Evolutionary conservation across 176 grass and related monocot species (phyloP).

Genomic region (Rhynchospora breviuscula): DNA sequence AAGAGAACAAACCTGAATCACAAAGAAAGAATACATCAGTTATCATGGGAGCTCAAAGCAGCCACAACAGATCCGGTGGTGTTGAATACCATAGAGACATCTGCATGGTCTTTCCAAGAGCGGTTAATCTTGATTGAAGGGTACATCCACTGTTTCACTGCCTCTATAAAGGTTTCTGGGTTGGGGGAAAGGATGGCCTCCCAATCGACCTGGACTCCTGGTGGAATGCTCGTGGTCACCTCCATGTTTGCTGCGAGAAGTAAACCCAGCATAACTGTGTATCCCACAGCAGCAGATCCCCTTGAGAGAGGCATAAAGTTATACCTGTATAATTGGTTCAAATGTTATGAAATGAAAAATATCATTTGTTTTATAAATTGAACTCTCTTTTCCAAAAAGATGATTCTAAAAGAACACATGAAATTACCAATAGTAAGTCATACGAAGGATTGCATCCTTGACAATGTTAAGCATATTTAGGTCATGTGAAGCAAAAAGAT

Average conservation of each 20-base stretch:
- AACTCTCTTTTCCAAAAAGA: background rate
- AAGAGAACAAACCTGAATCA: background rate
- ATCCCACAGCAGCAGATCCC: constrained; percentile 77
- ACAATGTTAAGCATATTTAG: constrained; percentile 52
- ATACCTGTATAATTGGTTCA: constrained; percentile 56
- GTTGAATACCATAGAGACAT: constrained; percentile 51
- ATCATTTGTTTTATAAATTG: background rate
- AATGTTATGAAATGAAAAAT: background rate
- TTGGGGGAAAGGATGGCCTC: constrained; percentile 76
- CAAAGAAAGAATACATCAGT: background rate
- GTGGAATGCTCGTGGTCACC: constrained; percentile 57
- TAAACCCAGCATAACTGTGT: constrained; percentile 65
- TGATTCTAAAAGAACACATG: background rate
- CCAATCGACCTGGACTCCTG: constrained; percentile 81
- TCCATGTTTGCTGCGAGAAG: constrained; percentile 95
- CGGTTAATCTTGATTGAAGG: constrained; percentile 58
- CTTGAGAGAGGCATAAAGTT: constrained; percentile 99
- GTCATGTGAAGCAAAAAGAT: constrained; percentile 54
- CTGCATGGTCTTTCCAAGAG: constrained; percentile 60
- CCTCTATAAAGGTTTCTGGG: constrained; percentile 37
- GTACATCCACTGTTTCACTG: constrained; percentile 73
- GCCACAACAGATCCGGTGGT: constrained; percentile 79
- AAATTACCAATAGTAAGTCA: constrained; percentile 92
- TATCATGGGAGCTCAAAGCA: constrained; percentile 60
- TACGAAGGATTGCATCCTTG: constrained; percentile 58